phyloP scores from a whole-genome alignment of 345 rosid species.

The Euphorbia pulcherrima region DNA sequence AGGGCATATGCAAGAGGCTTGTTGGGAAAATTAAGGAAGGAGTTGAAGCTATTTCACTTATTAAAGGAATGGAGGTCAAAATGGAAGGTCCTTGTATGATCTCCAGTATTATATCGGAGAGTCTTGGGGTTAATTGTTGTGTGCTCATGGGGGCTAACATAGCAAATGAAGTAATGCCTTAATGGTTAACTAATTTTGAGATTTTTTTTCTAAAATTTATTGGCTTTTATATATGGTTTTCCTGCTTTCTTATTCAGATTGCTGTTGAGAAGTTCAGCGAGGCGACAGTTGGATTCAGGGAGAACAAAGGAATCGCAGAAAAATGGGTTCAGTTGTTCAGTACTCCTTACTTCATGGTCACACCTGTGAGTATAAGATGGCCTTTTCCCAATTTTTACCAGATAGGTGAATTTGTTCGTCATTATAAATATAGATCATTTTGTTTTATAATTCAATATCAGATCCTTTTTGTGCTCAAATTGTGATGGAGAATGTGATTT shows the following conservation, averaged over 20 bases:
- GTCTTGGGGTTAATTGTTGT: slow-evolving; percentile 69
- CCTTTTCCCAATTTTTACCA: not conserved
- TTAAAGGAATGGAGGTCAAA: slow-evolving; percentile 95
- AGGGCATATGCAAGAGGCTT: slow-evolving; percentile 77
- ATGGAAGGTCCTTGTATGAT: slow-evolving; percentile 95
- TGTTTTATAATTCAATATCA: not conserved
- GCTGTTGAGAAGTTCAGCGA: slow-evolving; percentile 91
- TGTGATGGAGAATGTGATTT: not conserved
- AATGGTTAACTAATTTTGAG: slow-evolving; percentile 10
- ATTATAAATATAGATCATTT: not conserved
- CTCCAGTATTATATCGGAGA: slow-evolving; percentile 66
- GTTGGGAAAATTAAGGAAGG: slow-evolving; percentile 56
- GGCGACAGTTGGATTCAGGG: slow-evolving; percentile 89
- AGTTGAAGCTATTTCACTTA: slow-evolving; percentile 81
- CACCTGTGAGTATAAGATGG: slow-evolving; percentile 50
- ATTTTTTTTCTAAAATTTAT: not conserved
- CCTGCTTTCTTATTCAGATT: slow-evolving; percentile 47
- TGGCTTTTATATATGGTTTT: not conserved
- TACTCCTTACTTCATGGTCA: slow-evolving; percentile 80
- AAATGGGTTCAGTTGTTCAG: slow-evolving; percentile 86
- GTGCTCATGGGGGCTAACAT: slow-evolving; percentile 98
- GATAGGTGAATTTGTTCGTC: not conserved
- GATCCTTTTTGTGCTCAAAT: not conserved
- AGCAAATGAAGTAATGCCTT: slow-evolving; percentile 92
- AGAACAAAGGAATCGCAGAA: slow-evolving; percentile 57